A percentile compares a stretch with the other conserved stretches of the same genome.
Conservation (phyloP, 148 eudicot species). For the Chenopodium quinoa region DNA sequence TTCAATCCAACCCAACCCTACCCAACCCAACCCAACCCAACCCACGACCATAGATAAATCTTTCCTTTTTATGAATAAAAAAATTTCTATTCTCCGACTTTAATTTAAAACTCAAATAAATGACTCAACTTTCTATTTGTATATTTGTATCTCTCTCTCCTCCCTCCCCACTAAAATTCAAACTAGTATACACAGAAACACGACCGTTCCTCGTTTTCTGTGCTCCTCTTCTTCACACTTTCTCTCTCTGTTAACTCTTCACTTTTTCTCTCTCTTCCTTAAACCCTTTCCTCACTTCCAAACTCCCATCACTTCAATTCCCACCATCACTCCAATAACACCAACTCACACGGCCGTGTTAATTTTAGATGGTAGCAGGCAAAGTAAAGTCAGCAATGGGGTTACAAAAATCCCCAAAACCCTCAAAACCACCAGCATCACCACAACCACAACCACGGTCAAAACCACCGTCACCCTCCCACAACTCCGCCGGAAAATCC, state of each 20-base stretch:
- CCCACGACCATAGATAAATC: no score
- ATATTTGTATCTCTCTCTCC: neutral
- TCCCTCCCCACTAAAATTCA: slow-evolving; percentile 13
- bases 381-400: slow-evolving; percentile 76
- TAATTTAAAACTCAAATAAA: neutral
- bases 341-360: no score
- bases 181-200: slow-evolving; percentile 23
- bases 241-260: neutral
- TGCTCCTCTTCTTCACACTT: slow-evolving; percentile 4
- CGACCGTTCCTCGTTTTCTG: slow-evolving; percentile 55
- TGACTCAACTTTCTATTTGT: neutral
- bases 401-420: slow-evolving; percentile 48
- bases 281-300: neutral
- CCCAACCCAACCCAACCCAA: no score
- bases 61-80: no score
- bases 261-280: neutral
- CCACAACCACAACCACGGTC: slow-evolving; percentile 36
- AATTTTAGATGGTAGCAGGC: slow-evolving; percentile 59
- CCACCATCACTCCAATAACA: no score
- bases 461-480: slow-evolving; percentile 33
- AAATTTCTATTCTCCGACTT: neutral
- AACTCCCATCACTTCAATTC: neutral
- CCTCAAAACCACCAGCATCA: slow-evolving; percentile 39
- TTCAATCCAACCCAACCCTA: no score
- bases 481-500: slow-evolving; percentile 22